A percentile compares a stretch with the other conserved stretches of the same genome.
These are phyloP conservation scores for Tylopilus sp. DNA, from an alignment of 1,284 basidiomycete genomes.

Conservation along the genomic window DNA sequence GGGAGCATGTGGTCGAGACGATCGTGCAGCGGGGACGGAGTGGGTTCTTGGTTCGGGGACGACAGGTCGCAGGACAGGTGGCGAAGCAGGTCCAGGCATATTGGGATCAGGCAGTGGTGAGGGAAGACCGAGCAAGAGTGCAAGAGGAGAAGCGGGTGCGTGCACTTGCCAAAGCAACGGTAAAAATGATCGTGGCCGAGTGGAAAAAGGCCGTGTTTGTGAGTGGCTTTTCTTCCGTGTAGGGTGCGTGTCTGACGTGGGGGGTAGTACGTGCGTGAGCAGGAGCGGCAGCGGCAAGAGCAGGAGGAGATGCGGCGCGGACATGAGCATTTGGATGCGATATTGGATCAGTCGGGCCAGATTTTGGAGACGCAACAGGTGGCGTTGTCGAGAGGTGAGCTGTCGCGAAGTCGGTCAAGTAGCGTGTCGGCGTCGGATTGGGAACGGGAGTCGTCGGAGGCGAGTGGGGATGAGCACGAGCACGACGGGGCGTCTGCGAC, in stretches of 20 bases:
- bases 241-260: neutral
- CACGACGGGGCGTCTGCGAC: conserved; percentile 30
- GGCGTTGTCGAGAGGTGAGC: conserved; percentile 65
- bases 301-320: conserved; percentile 76
- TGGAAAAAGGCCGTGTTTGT: conserved; percentile 95
- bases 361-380: conserved; percentile 88
- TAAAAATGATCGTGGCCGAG: conserved; percentile 79
- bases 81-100: conserved; percentile 80
- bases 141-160: conserved; percentile 79
- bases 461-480: conserved; percentile 45
- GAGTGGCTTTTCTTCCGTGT: conserved; percentile 44
- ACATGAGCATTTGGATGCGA: conserved; percentile 90
- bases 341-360: conserved; percentile 90
- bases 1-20: conserved; percentile 66
- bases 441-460: conserved; percentile 59
- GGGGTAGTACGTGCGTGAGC: conserved; percentile 42
- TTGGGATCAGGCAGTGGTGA: conserved; percentile 79
- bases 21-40: conserved; percentile 48
- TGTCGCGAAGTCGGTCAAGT: conserved; percentile 64
- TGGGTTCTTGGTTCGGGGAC: conserved; percentile 50
- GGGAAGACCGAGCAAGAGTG: conserved; percentile 70
- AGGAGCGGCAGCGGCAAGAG: conserved; percentile 41
- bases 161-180: conserved; percentile 76
- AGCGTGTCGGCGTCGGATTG: conserved; percentile 56
- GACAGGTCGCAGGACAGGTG: conserved; percentile 66